Conservation (phyloP, 352 stramenopile genomes). For the Phytophthora brassicae region DNA sequence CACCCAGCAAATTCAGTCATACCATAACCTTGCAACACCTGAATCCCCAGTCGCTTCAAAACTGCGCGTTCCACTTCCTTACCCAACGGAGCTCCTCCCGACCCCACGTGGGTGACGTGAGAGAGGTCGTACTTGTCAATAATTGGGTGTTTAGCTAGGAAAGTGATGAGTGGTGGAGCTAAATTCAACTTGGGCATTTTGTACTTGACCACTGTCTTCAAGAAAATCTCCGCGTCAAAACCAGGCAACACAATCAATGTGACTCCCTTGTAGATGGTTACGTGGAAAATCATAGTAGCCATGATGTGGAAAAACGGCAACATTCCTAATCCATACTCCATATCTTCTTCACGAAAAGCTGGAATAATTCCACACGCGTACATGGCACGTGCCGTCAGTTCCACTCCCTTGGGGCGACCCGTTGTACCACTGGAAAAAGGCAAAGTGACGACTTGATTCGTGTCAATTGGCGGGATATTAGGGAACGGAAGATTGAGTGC, state of each 20-base stretch:
- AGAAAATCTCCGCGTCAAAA: slow-evolving; percentile 91
- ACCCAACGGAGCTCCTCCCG: slow-evolving; percentile 81
- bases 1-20: slow-evolving; percentile 62
- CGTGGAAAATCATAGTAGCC: slow-evolving; percentile 82
- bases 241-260: slow-evolving; percentile 86
- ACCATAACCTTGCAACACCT: slow-evolving; percentile 53
- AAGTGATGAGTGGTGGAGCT: slow-evolving; percentile 80
- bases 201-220: slow-evolving; percentile 68
- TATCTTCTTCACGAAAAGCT: slow-evolving; percentile 41
- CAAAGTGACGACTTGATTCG: slow-evolving; percentile 43
- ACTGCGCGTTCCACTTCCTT: slow-evolving; percentile 72
- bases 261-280: slow-evolving; percentile 76
- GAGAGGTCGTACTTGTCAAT: slow-evolving; percentile 89
- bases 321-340: slow-evolving; percentile 46
- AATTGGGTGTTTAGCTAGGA: slow-evolving; percentile 84
- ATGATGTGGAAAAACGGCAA: slow-evolving; percentile 97
- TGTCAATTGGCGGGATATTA: slow-evolving; percentile 28
- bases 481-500: slow-evolving; percentile 27
- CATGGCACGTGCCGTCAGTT: slow-evolving; percentile 86
- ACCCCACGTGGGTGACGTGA: slow-evolving; percentile 71
- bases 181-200: slow-evolving; percentile 48
- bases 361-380: slow-evolving; percentile 75
- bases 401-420: slow-evolving; percentile 88
- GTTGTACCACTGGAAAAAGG: slow-evolving; percentile 94
- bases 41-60: slow-evolving; percentile 54